Evolutionary conservation across 768 basidiomycete species (phyloP), one percentile per base, ranked within the genome.

Genomic region (Lentinula edodes): DNA sequence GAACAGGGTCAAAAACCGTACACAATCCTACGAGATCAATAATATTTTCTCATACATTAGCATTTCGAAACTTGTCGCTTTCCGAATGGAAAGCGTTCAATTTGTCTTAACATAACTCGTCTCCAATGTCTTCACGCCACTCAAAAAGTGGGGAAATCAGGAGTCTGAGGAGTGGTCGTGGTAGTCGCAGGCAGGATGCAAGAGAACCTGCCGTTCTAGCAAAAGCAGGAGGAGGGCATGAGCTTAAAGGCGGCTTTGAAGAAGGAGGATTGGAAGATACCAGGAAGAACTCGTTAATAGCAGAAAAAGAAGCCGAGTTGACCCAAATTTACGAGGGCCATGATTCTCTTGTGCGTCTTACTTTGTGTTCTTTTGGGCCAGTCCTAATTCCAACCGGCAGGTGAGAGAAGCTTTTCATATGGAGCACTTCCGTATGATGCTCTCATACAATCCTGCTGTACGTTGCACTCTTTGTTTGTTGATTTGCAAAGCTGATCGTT

Each of bases 391-490:
- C 7, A 28, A 6, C 48, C 20, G n/a, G 12, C 34, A 93, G 89
- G 80, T 96, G 52, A 84, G 95, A 62, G 93, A 98, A 73, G 78
- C 84, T 62, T 98, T 95, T 72, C 95, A 98, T 69, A 80, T 96
- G 73, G 89, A 95, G 65, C 79, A 88, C 61, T 95, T 90, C 69
- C 82, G 85, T 2, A 86, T 83, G 28, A 79, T 96, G 76, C 74
- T 94, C 39, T 80, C 78, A 18, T 98, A 86, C 71, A 82, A 95
- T 72, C 95, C 94, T 8, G 72, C 77, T 72, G 90, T 90, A 63
- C 41, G 83, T 69, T 58, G 6, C 18, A n/a, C 55, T 58, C 36
- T 12, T 46, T 20, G 7, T 43, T 58, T 0, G 42, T 32, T 35
- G 6, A 20, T 16, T 7, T 18, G 8, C 51, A 36, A 50, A 28